Evolutionary conservation across 164 flowering plant genomes (phyloP).

Genomic region (Kalanchoe fedtschenkoi): DNA sequence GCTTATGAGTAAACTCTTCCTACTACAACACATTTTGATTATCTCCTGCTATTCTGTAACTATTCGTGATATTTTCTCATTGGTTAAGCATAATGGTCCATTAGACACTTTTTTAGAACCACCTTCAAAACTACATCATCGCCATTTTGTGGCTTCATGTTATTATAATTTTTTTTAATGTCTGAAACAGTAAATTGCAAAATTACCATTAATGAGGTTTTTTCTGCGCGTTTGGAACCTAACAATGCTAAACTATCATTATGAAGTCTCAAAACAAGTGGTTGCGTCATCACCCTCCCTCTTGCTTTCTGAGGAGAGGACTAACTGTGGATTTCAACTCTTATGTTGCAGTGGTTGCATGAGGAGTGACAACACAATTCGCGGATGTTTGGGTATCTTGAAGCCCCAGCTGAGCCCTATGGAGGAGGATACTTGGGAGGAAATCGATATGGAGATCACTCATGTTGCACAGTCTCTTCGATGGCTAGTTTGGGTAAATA

Average conservation of each 20-base stretch:
- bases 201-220: too few species aligned
- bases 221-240: too few species aligned
- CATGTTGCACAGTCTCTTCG: constrained; percentile 61
- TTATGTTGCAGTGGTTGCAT: constrained; percentile 88
- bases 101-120: too few species aligned
- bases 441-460: constrained; percentile 51
- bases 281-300: not conserved
- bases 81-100: too few species aligned
- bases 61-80: too few species aligned
- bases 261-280: not conserved
- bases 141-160: too few species aligned
- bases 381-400: constrained; percentile 49
- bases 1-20: too few species aligned
- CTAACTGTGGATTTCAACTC: constrained; percentile 41
- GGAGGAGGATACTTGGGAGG: constrained; percentile 88
- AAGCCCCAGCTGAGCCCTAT: constrained; percentile 56
- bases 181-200: not conserved
- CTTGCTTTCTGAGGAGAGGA: constrained; percentile 10
- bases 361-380: constrained; percentile 55
- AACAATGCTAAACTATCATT: too few species aligned
- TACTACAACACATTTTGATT: too few species aligned
- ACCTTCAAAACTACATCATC: too few species aligned
- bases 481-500: constrained; percentile 92
- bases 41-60: too few species aligned
- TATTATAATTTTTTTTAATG: too few species aligned